Evolutionary conservation across 768 basidiomycete species (phyloP), one percentile per base, ranked within the genome.

Genomic region (Pholiota molesta): DNA sequence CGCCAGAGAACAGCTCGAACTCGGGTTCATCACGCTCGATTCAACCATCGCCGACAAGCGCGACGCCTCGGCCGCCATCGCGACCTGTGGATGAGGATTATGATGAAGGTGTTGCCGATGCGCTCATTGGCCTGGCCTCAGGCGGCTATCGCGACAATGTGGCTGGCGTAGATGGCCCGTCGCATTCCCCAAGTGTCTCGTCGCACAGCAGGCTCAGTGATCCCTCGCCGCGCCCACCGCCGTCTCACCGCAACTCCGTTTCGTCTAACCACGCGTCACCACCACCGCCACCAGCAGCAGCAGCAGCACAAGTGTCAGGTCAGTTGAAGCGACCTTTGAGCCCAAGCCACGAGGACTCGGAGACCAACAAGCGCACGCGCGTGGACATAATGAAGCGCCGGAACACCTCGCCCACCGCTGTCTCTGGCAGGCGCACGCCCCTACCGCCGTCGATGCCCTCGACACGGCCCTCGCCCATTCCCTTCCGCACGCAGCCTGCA

Each of bases 21-120:
- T 87, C 87, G 26, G 83, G 84, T 1, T 86, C 86, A 1, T 84
- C 84, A 40, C 78, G 89, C 29, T 91, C 89, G 1, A 78, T 87
- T 42, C 90, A 90, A 66, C 90, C 89, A 2, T 91, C 88, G 31
- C 90, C 91, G 1, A 91, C 85, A 1, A 85, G 81, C 60, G 83
- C 80, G 19, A 81, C 82, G 7, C 83, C 86, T 56, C 75, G 84
- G 39, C 83, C 86, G 17, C 87, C 89, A 7, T 79, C 86, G 11
- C 82, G 95, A 7, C 77, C 84, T 1, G 83, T 96, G 17, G 94
- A 97, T 69, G 95, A 99, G 66, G 92, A 97, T 68, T 97, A 97
- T 67, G 95, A 99, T 67, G 95, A 95, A 73, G 81, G 80, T 26
- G 95, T 94, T 67, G 87, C 92, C 4, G 94, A 94, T 66, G 86